Conservation (phyloP, 1,139 yeast genomes). For the Geotrichum australiense region DNA sequence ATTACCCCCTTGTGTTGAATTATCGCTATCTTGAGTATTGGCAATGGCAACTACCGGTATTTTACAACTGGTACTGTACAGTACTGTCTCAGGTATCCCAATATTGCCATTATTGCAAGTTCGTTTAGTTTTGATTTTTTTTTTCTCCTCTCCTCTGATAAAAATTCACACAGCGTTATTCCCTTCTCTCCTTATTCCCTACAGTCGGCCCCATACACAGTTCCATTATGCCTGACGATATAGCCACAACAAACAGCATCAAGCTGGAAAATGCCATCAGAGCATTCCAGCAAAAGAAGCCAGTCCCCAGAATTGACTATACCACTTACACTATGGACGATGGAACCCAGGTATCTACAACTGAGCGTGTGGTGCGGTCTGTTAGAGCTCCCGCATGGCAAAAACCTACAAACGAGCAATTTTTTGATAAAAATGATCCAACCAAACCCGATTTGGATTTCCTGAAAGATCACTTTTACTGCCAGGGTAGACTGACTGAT, state of each 20-base stretch:
- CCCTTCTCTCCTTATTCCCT: not conserved
- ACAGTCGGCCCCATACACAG: no score
- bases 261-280: conserved; percentile 59
- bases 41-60: no score
- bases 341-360: conserved; percentile 59
- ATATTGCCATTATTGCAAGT: no score
- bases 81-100: no score
- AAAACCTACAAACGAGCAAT: conserved; percentile 60
- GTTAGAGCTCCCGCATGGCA: conserved; percentile 65
- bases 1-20: no score
- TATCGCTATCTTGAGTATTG: no score
- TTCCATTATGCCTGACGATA: conserved; percentile 14
- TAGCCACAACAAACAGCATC: conserved; percentile 14
- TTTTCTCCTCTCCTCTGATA: not conserved
- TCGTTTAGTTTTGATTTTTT: not conserved
- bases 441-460: conserved; percentile 60
- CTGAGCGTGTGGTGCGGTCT: conserved; percentile 55
- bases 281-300: conserved; percentile 54
- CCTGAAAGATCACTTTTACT: conserved; percentile 63
- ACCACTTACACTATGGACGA: conserved; percentile 60
- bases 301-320: conserved; percentile 40
- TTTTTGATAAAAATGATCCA: conserved; percentile 53
- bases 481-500: conserved; percentile 74
- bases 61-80: no score
- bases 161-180: no score